A percentile compares a stretch with the other conserved stretches of the same genome.
Evolutionary conservation across 139 green algal species (phyloP).

Genomic region (Penium margaritaceum): DNA sequence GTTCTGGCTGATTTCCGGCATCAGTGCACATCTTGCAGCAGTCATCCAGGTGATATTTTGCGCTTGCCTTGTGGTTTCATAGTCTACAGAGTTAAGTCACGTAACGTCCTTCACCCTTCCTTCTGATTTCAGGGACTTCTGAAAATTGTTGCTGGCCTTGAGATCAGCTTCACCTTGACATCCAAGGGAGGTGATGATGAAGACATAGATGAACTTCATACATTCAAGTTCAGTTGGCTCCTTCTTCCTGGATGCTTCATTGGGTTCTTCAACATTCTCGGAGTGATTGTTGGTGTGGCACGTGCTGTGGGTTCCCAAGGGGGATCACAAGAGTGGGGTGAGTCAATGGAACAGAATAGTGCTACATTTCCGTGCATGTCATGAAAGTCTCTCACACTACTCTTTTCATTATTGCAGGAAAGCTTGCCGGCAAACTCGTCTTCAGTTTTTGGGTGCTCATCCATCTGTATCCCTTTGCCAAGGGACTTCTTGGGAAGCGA

Average conservation of each 20-base stretch:
- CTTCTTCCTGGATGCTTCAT: conserved; percentile 28
- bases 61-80: too few species aligned
- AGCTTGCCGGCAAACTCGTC: too few species aligned
- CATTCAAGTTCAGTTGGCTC: conserved; percentile 42
- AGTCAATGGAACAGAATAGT: too few species aligned
- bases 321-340: conserved; percentile 8
- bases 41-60: conserved; percentile 35
- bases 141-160: conserved; percentile 34
- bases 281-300: conserved; percentile 24
- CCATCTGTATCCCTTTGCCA: too few species aligned
- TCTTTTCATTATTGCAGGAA: too few species aligned
- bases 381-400: too few species aligned
- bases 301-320: neutral
- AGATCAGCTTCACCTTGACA: conserved; percentile 41
- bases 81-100: too few species aligned
- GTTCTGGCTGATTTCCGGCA: conserved; percentile 45
- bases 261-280: conserved; percentile 37
- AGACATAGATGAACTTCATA: conserved; percentile 37
- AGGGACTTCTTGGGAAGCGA: too few species aligned
- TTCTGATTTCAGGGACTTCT: conserved; percentile 26
- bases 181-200: conserved; percentile 32
- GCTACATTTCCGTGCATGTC: too few species aligned
- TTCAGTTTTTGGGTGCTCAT: too few species aligned
- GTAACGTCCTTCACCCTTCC: too few species aligned
- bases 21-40: conserved; percentile 32